Conservation (phyloP, 352 stramenopile genomes). For the Plasmopara halstedii region DNA sequence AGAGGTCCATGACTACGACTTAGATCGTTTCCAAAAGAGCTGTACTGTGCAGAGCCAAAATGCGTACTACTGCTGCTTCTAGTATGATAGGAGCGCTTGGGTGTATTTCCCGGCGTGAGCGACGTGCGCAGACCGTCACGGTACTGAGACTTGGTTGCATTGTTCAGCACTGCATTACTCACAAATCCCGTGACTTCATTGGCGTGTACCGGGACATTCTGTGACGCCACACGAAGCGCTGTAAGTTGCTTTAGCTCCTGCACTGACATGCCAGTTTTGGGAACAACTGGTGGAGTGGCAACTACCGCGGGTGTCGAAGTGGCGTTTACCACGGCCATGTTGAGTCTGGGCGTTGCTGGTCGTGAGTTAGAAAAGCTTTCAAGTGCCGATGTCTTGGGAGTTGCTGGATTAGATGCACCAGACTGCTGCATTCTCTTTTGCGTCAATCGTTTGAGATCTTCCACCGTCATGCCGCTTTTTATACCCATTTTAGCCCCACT, state of each 20-base stretch:
- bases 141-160: slow-evolving; percentile 74
- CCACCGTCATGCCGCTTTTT: slow-evolving; percentile 85
- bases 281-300: slow-evolving; percentile 33
- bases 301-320: slow-evolving; percentile 18
- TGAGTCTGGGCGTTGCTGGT: slow-evolving; percentile 55
- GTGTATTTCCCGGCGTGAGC: slow-evolving; percentile 43
- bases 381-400: slow-evolving; percentile 18
- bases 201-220: slow-evolving; percentile 52
- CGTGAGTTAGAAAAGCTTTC: slow-evolving; percentile 21
- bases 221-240: slow-evolving; percentile 63
- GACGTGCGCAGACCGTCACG: slow-evolving; percentile 53
- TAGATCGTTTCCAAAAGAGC: slow-evolving; percentile 22
- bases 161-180: slow-evolving; percentile 67
- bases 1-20: slow-evolving; percentile 24
- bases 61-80: slow-evolving; percentile 27
- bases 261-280: slow-evolving; percentile 80
- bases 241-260: slow-evolving; percentile 84
- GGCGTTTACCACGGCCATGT: slow-evolving; percentile 45
- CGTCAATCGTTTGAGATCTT: slow-evolving; percentile 80
- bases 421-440: slow-evolving; percentile 80
- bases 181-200: slow-evolving; percentile 64
- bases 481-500: slow-evolving; percentile 72
- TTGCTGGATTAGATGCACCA: slow-evolving; percentile 24
- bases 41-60: slow-evolving; percentile 17
- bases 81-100: slow-evolving; percentile 34